phyloP scores from a whole-genome alignment of 495 filamentous ascomycete species.

The Penicillium antarcticum region DNA sequence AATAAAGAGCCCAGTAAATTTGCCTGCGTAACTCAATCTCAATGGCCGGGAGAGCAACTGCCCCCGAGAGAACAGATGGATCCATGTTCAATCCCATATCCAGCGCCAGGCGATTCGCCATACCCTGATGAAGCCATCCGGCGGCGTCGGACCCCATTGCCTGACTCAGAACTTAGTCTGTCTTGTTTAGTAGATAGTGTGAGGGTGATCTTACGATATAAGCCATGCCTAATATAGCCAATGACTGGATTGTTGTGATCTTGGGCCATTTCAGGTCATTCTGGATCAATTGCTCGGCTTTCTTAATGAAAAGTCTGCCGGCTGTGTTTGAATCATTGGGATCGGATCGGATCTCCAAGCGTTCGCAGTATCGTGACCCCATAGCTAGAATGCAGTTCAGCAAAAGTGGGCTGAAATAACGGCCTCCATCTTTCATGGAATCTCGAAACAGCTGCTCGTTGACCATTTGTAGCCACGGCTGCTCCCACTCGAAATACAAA shows the following conservation, averaged over 20 bases:
- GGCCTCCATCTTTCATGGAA: slow-evolving; percentile 54
- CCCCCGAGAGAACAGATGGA: slow-evolving; percentile 18
- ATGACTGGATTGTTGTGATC: slow-evolving; percentile 74
- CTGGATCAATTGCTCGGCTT: slow-evolving; percentile 56
- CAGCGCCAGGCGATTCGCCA: slow-evolving; percentile 24
- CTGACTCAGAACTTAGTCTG: slow-evolving; percentile 1
- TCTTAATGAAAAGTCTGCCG: slow-evolving; percentile 71
- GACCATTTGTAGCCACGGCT: slow-evolving; percentile 69
- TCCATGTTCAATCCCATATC: slow-evolving; percentile 34
- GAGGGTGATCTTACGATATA: slow-evolving; percentile 21
- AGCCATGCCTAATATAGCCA: slow-evolving; percentile 61
- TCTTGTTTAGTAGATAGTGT: not conserved
- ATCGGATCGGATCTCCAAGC: slow-evolving; percentile 58
- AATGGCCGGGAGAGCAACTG: slow-evolving; percentile 14
- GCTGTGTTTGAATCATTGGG: slow-evolving; percentile 59
- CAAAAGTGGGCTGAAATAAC: slow-evolving; percentile 69
- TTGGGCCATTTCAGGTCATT: slow-evolving; percentile 53
- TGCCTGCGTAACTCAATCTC: slow-evolving; percentile 30
- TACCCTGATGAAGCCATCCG: slow-evolving; percentile 28
- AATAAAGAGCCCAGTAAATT: slow-evolving; percentile 31
- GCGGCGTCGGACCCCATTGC: slow-evolving; percentile 27
- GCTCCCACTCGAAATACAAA: slow-evolving; percentile 80
- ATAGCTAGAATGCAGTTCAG: slow-evolving; percentile 73
- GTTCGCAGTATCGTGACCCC: slow-evolving; percentile 69
- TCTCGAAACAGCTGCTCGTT: slow-evolving; percentile 69